A percentile compares a stretch with the other conserved stretches of the same genome.
These are phyloP conservation scores for Blastomyces silverae DNA, from an alignment of 2,329 filamentous ascomycete genomes.

Conservation along the genomic window DNA sequence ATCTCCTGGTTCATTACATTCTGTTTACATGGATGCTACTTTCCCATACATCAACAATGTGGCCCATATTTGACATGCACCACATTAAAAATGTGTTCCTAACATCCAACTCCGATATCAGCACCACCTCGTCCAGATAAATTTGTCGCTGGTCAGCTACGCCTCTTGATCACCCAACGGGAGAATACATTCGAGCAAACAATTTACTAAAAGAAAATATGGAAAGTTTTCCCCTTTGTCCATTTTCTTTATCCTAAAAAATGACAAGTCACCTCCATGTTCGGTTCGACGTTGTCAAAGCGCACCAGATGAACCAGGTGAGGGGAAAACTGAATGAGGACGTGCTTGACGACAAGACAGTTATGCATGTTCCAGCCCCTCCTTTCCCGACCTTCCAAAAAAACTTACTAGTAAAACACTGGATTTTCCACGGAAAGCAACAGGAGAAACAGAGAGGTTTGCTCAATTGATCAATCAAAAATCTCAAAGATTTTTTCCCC, in stretches of 20 bases:
- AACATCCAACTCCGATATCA: not conserved
- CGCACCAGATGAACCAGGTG: not conserved
- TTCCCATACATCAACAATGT: not conserved
- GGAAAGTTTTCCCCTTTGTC: not conserved
- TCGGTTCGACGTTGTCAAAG: constrained; percentile 1
- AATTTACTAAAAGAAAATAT: not conserved
- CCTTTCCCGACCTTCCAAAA: not conserved
- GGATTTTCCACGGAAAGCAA: not conserved
- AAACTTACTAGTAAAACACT: not conserved
- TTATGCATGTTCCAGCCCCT: constrained; percentile 1
- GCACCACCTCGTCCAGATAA: not conserved
- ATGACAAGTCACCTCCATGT: not conserved
- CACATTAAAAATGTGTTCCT: not conserved
- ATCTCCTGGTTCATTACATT: not conserved
- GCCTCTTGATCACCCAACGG: not conserved
- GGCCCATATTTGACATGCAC: not conserved
- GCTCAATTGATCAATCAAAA: not conserved
- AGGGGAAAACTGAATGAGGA: not conserved
- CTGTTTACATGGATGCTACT: not conserved
- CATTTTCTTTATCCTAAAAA: not conserved
- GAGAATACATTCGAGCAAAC: constrained; percentile 2
- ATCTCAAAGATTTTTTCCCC: not conserved
- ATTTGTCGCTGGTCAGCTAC: not conserved
- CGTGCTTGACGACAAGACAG: not conserved
- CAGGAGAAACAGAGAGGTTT: too few species aligned